Percentiles rank a stretch among this genome's conserved stretches.
These are phyloP conservation scores for Aphanoascus verrucosus DNA, from an alignment of 2,329 filamentous ascomycete genomes.

Conservation along the genomic window DNA sequence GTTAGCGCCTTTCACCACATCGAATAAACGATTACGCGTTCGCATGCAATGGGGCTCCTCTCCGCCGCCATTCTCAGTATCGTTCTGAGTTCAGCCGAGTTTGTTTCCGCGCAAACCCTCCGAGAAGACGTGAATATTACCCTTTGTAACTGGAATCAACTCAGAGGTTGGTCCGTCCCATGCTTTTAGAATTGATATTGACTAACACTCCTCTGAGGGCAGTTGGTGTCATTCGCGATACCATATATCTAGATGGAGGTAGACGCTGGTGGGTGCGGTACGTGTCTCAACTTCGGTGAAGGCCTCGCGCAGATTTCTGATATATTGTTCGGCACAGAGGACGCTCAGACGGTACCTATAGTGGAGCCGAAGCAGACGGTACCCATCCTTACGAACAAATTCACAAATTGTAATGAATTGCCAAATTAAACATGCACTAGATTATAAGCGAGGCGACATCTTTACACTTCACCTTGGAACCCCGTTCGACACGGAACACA, in stretches of 20 bases:
- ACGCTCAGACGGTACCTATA: slow-evolving; percentile 36
- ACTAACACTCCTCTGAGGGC: slow-evolving; percentile 5
- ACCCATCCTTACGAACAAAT: slow-evolving; percentile 16
- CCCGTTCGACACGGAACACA: slow-evolving; percentile 42
- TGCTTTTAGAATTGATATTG: background rate
- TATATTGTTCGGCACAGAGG: slow-evolving; percentile 22
- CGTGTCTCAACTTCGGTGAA: background rate
- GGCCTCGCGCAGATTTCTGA: background rate
- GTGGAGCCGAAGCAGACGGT: slow-evolving; percentile 33
- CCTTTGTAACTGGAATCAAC: slow-evolving; percentile 48
- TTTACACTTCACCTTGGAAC: slow-evolving; percentile 50
- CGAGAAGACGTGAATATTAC: slow-evolving; percentile 45
- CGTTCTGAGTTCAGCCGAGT: slow-evolving; percentile 19
- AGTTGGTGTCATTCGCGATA: slow-evolving; percentile 52
- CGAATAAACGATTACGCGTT: background rate
- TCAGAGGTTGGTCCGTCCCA: slow-evolving; percentile 28
- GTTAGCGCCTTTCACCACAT: background rate
- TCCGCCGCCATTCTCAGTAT: slow-evolving; percentile 11
- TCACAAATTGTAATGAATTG: background rate
- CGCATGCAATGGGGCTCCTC: background rate
- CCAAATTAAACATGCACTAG: slow-evolving; percentile 26
- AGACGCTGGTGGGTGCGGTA: slow-evolving; percentile 43
- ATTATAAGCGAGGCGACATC: slow-evolving; percentile 43
- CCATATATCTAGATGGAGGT: slow-evolving; percentile 57
- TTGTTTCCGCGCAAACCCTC: slow-evolving; percentile 31